Evolutionary conservation across 306 rosid genomes (phyloP).

Genomic region (Prunus dulcis): DNA sequence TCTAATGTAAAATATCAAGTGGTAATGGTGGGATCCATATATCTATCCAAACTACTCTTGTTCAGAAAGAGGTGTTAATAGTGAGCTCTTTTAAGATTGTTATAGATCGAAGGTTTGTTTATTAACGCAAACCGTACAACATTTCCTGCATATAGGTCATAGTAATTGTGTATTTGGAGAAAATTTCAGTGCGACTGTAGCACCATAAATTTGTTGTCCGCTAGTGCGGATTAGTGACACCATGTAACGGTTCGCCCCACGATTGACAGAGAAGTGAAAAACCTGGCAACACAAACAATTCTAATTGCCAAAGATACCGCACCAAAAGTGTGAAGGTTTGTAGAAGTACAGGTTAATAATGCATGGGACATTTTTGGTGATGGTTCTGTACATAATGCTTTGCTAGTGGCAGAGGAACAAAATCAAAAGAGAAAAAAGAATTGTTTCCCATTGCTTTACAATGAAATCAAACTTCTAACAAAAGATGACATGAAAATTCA

Average conservation of each 20-base stretch:
- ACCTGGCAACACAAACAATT: neutral
- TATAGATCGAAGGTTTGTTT: neutral
- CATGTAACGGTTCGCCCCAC: neutral
- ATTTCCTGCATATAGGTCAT: neutral
- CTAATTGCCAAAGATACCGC: neutral
- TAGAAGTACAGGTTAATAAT: neutral
- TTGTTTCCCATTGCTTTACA: neutral
- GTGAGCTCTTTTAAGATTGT: neutral
- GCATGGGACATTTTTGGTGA: neutral
- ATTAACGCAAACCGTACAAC: too few species aligned
- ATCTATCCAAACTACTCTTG: neutral
- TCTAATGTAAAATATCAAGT: neutral
- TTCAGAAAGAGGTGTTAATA: neutral
- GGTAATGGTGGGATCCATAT: neutral
- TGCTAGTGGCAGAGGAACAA: constrained; percentile 5
- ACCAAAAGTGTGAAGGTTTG: neutral
- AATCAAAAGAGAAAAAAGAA: neutral
- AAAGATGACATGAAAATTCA: constrained; percentile 15
- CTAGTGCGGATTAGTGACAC: too few species aligned
- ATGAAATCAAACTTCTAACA: neutral
- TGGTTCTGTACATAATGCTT: constrained; percentile 5
- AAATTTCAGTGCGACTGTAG: too few species aligned
- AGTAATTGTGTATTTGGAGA: neutral
- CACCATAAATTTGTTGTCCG: too few species aligned
- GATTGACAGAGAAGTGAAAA: neutral